Conservation (phyloP, 2,329 filamentous ascomycete species). For the Didymella lethalis region DNA sequence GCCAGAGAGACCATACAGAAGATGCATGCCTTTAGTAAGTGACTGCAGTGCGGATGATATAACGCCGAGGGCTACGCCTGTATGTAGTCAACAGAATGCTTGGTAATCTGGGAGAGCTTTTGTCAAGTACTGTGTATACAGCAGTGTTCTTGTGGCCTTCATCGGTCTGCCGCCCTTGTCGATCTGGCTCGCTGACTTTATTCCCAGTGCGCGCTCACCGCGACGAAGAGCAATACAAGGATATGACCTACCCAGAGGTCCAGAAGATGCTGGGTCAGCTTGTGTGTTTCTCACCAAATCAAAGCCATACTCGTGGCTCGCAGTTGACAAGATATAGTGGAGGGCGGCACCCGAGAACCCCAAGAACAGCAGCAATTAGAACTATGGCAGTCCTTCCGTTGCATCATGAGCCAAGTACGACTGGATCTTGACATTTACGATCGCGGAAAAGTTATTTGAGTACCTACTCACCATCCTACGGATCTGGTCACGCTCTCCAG, state of each 20-base stretch:
- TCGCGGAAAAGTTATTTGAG: neutral
- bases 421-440: neutral
- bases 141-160: too few species aligned
- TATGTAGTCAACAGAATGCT: too few species aligned
- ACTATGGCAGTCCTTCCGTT: neutral
- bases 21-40: constrained; percentile 51
- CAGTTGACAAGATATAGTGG: constrained; percentile 39
- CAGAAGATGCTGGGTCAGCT: constrained; percentile 49
- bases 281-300: constrained; percentile 26
- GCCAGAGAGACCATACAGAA: constrained; percentile 42
- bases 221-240: constrained; percentile 43
- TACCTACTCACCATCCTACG: neutral
- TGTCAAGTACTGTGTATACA: too few species aligned
- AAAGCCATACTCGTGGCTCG: neutral
- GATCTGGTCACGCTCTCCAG: neutral
- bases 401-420: neutral
- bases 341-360: constrained; percentile 48
- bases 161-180: neutral
- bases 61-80: too few species aligned
- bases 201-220: constrained; percentile 48
- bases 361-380: constrained; percentile 36
- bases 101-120: too few species aligned
- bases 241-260: constrained; percentile 46
- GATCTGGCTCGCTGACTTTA: constrained; percentile 22
- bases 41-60: neutral